Evolutionary conservation across 2,329 filamentous ascomycete species (phyloP).

Genomic region (Aspergillus arachidicola): DNA sequence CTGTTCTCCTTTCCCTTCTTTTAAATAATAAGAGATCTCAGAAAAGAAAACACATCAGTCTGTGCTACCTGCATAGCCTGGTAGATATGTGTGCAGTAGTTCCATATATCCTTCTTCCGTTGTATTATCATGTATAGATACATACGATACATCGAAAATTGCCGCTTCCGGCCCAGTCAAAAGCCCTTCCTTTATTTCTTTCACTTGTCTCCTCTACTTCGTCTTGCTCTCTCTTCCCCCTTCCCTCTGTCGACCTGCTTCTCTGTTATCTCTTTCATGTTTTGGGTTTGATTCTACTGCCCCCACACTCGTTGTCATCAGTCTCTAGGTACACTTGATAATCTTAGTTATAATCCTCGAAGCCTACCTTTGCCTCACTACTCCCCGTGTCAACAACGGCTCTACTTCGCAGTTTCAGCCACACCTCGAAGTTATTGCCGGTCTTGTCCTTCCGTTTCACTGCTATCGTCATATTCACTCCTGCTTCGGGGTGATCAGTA

Average conservation of each 20-base stretch:
- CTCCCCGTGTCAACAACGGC: background rate
- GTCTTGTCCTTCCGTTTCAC: background rate
- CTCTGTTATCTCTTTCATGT: background rate
- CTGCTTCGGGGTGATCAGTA: slow-evolving; percentile 2
- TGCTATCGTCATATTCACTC: slow-evolving; percentile 2
- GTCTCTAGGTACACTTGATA: background rate
- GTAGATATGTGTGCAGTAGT: background rate
- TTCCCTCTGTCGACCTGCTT: background rate
- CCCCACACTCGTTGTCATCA: background rate
- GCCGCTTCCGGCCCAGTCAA: slow-evolving; percentile 16
- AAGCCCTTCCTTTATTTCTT: background rate
- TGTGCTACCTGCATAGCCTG: background rate
- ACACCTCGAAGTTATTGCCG: background rate
- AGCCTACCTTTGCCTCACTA: background rate
- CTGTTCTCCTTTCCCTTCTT: background rate
- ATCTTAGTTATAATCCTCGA: background rate
- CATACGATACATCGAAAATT: slow-evolving; percentile 1
- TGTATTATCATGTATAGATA: background rate
- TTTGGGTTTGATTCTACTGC: background rate
- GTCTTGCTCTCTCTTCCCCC: no score
- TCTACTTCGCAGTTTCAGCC: background rate
- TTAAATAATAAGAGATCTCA: background rate
- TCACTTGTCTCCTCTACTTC: no score
- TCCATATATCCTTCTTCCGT: background rate
- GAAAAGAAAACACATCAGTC: background rate